A percentile compares a stretch with the other conserved stretches of the same genome.
Evolutionary conservation across 805 yeast genomes (phyloP).

Genomic region (Lipomyces yamadae): DNA sequence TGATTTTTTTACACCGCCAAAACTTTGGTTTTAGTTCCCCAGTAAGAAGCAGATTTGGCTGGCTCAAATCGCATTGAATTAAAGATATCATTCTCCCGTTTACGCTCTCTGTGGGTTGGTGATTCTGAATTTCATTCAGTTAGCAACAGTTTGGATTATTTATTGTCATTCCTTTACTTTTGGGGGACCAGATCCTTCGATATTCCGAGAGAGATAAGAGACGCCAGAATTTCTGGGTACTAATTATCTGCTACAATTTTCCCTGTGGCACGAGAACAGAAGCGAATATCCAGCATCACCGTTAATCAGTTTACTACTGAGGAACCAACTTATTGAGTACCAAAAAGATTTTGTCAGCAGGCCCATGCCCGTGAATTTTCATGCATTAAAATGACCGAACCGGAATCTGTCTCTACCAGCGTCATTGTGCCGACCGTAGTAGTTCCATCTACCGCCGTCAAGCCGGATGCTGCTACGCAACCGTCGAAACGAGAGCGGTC

Average conservation of each 20-base stretch:
- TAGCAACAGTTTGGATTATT: background rate
- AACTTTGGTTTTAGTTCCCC: too few relatives aligned
- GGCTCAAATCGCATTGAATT: too few relatives aligned
- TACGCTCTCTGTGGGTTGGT: too few relatives aligned
- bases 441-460: slow-evolving; percentile 3
- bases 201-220: too few relatives aligned
- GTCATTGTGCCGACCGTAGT: slow-evolving; percentile 1
- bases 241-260: background rate
- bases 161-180: background rate
- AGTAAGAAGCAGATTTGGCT: too few relatives aligned
- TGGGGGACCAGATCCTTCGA: background rate
- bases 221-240: too few relatives aligned
- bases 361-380: background rate
- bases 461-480: background rate
- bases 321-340: background rate
- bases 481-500: slow-evolving; percentile 1
- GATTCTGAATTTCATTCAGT: background rate
- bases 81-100: too few relatives aligned
- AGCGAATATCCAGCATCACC: background rate
- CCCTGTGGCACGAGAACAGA: background rate
- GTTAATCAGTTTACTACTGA: background rate
- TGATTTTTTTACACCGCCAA: too few relatives aligned
- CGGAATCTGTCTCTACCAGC: background rate
- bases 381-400: background rate
- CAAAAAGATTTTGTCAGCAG: background rate